Conservation (phyloP, 108 stramenopile species). For the Nitzschia inconspicua region DNA sequence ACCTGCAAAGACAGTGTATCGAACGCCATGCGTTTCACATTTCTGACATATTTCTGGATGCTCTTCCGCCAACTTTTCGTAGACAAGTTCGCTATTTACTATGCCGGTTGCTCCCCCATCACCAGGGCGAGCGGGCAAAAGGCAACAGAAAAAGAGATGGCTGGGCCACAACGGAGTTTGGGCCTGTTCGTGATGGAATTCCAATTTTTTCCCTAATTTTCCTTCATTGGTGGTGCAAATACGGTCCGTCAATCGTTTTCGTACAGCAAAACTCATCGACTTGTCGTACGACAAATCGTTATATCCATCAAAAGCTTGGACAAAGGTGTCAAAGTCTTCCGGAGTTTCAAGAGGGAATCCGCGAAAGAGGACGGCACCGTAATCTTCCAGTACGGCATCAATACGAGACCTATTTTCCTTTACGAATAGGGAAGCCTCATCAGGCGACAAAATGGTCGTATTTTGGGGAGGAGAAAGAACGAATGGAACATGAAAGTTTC, state of each 20-base stretch:
- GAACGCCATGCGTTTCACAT: constrained; percentile 25
- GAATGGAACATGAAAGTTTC: constrained; percentile 8
- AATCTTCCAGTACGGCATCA: constrained; percentile 15
- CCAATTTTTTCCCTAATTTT: constrained; percentile 28
- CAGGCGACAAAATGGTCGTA: background rate
- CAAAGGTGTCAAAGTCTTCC: constrained; percentile 28
- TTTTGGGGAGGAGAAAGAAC: constrained; percentile 17
- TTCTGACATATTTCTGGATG: constrained; percentile 18
- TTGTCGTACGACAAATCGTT: constrained; percentile 28
- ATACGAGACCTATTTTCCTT: constrained; percentile 3
- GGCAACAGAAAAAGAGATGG: constrained; percentile 33
- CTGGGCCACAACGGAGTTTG: constrained; percentile 38
- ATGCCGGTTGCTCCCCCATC: constrained; percentile 29
- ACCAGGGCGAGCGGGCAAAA: constrained; percentile 9
- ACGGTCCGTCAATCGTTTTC: constrained; percentile 10
- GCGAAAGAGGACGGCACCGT: constrained; percentile 28
- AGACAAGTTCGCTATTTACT: constrained; percentile 18
- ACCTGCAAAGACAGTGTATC: constrained; percentile 27
- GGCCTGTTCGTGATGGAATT: constrained; percentile 39
- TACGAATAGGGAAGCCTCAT: constrained; percentile 10
- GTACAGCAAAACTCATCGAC: constrained; percentile 29
- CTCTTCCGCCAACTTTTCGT: constrained; percentile 5
- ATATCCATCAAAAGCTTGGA: constrained; percentile 14
- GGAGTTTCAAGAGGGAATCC: constrained; percentile 10
- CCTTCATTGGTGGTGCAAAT: constrained; percentile 38